These are phyloP conservation scores for Trichoderma aggressivum DNA, from an alignment of 2,329 filamentous ascomycete genomes.

Conservation along the genomic window DNA sequence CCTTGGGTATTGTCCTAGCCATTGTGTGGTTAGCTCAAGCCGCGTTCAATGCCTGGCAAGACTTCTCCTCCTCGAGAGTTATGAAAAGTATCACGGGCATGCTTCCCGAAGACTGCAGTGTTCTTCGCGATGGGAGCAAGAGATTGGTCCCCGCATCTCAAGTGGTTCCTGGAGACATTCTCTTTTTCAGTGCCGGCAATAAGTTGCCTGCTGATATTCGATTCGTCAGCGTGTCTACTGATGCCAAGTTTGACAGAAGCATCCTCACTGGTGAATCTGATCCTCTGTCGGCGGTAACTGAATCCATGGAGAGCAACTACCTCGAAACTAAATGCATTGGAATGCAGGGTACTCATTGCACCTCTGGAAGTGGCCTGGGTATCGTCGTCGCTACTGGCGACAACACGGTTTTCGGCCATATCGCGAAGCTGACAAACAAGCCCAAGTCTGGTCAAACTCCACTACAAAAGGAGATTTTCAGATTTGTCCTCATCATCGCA, in stretches of 20 bases:
- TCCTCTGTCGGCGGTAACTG: background rate
- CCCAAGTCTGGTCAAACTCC: background rate
- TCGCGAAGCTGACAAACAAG: background rate
- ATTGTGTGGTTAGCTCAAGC: background rate
- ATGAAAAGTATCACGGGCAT: background rate
- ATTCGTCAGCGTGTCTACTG: background rate
- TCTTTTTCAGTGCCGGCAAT: background rate
- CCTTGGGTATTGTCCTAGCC: background rate
- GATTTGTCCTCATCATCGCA: background rate
- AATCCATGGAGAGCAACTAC: background rate
- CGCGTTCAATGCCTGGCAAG: background rate
- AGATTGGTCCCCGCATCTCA: background rate
- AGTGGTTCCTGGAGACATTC: background rate
- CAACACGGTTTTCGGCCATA: background rate
- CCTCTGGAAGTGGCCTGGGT: background rate
- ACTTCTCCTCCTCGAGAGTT: background rate
- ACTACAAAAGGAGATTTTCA: background rate
- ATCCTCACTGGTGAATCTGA: background rate
- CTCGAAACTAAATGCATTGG: background rate
- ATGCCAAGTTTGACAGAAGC: background rate
- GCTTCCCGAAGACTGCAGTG: background rate
- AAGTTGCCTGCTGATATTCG: background rate
- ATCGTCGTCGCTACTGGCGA: background rate
- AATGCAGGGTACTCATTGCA: background rate
- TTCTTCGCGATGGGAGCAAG: background rate